These are phyloP conservation scores for Teratosphaeria zuluensis DNA, from an alignment of 2,329 filamentous ascomycete genomes.

Conservation along the genomic window DNA sequence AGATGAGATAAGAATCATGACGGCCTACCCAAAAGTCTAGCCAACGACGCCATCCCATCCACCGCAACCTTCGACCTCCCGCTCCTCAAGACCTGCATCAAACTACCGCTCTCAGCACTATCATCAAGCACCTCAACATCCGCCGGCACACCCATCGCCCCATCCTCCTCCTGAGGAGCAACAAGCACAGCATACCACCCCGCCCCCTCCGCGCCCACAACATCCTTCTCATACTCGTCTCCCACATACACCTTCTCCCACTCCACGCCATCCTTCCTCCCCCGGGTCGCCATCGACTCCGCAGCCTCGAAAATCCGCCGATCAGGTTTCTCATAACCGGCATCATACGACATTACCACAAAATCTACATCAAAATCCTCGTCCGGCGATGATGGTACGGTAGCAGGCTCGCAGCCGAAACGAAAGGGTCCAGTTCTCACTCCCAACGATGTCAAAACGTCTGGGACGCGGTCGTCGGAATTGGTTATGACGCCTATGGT, in stretches of 20 bases:
- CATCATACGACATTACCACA: constrained; percentile 53
- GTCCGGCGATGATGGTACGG: background rate
- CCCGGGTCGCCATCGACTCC: too few relatives aligned
- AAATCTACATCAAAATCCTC: constrained; percentile 42
- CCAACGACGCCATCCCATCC: background rate
- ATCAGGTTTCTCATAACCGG: constrained; percentile 52
- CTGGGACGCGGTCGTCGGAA: constrained; percentile 51
- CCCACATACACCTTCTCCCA: constrained; percentile 44
- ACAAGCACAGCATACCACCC: constrained; percentile 40
- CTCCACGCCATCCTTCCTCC: constrained; percentile 15
- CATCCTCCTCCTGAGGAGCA: constrained; percentile 26
- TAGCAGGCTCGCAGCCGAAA: constrained; percentile 9
- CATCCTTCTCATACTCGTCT: constrained; percentile 45
- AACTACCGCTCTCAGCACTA: background rate
- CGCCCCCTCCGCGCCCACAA: constrained; percentile 36
- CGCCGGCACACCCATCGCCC: background rate
- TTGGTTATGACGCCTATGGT: constrained; percentile 53
- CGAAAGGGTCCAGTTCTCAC: constrained; percentile 36
- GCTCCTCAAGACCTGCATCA: background rate
- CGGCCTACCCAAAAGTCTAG: background rate
- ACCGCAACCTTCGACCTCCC: background rate
- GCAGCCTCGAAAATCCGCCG: constrained; percentile 47
- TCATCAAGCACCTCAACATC: background rate
- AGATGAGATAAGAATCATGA: background rate
- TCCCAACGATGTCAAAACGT: constrained; percentile 45